These are phyloP conservation scores for Fragaria ananassa DNA, from an alignment of 306 rosid genomes.

Conservation along the genomic window DNA sequence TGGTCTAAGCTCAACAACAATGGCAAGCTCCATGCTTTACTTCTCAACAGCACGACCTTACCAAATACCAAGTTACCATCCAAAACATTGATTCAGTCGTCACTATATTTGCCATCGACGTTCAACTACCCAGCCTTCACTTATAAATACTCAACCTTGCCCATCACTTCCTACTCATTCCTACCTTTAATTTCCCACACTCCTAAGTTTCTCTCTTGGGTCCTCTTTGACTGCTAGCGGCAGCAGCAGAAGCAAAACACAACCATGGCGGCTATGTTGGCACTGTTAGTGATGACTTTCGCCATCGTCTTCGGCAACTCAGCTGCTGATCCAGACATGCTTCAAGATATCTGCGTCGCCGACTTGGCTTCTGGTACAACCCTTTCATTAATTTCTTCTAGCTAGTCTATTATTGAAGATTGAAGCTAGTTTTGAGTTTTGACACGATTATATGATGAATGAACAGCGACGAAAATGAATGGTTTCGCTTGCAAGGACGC, in stretches of 20 bases:
- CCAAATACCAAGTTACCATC: not conserved
- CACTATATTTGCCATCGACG: not conserved
- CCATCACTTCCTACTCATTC: not conserved
- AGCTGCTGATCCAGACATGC: conserved; percentile 71
- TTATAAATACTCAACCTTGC: not conserved
- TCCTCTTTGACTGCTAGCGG: not conserved
- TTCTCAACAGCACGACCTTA: conserved; percentile 5
- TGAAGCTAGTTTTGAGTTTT: not conserved
- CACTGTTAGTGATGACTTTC: conserved; percentile 30
- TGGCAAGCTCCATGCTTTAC: conserved; percentile 36
- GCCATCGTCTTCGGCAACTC: conserved; percentile 36
- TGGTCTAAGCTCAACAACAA: conserved; percentile 10
- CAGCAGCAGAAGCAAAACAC: not conserved
- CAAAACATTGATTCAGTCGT: not conserved
- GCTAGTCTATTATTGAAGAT: not conserved
- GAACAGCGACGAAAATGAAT: conserved; percentile 58
- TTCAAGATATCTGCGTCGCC: conserved; percentile 91
- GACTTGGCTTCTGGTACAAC: conserved; percentile 59
- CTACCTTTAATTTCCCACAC: not conserved
- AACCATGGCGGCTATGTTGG: conserved; percentile 37
- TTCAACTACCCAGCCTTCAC: not conserved
- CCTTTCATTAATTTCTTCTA: not conserved
- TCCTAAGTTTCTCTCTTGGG: not conserved
- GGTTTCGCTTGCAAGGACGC: conserved; percentile 70
- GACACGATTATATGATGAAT: not conserved